phyloP scores from a whole-genome alignment of 306 rosid genomes.

The Fragaria iinumae region DNA sequence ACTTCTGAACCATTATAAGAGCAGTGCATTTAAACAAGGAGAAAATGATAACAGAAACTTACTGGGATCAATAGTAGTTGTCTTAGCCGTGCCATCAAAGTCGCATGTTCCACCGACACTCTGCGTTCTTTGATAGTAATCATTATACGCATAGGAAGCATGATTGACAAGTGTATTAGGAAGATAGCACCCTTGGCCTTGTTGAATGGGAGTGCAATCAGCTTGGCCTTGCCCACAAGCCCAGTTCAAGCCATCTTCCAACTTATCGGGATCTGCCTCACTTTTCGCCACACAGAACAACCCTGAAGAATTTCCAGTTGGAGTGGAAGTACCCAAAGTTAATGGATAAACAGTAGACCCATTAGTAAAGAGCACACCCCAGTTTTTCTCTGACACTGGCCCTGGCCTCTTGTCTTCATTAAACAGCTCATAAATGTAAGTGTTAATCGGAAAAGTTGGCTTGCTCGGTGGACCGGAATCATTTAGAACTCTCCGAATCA shows the following conservation, averaged over 20 bases:
- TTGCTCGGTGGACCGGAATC: constrained; percentile 94
- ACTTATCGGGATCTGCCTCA: constrained; percentile 64
- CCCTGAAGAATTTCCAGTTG: constrained; percentile 52
- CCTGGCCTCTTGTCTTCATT: constrained; percentile 93
- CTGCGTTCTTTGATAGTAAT: constrained; percentile 76
- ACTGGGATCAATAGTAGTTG: constrained; percentile 71
- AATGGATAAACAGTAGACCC: constrained; percentile 69
- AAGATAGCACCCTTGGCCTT: constrained; percentile 60
- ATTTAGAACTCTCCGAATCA: constrained; percentile 70
- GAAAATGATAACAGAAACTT: constrained; percentile 35
- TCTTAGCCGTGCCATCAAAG: constrained; percentile 68
- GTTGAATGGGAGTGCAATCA: constrained; percentile 70
- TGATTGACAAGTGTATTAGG: constrained; percentile 64
- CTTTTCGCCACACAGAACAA: constrained; percentile 75
- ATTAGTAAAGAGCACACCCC: constrained; percentile 67
- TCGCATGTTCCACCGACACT: constrained; percentile 83
- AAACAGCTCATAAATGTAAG: constrained; percentile 82
- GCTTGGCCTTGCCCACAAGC: constrained; percentile 93
- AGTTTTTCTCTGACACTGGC: constrained; percentile 59
- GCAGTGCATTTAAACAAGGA: constrained; percentile 15
- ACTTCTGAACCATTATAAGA: constrained; percentile 1
- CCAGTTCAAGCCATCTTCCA: constrained; percentile 78
- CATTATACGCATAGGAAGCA: constrained; percentile 91
- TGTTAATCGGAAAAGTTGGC: constrained; percentile 62
- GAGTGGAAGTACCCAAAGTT: constrained; percentile 40